A percentile compares a stretch with the other conserved stretches of the same genome.
Conservation (phyloP, 2,329 filamentous ascomycete species). For the Alternaria solani region DNA sequence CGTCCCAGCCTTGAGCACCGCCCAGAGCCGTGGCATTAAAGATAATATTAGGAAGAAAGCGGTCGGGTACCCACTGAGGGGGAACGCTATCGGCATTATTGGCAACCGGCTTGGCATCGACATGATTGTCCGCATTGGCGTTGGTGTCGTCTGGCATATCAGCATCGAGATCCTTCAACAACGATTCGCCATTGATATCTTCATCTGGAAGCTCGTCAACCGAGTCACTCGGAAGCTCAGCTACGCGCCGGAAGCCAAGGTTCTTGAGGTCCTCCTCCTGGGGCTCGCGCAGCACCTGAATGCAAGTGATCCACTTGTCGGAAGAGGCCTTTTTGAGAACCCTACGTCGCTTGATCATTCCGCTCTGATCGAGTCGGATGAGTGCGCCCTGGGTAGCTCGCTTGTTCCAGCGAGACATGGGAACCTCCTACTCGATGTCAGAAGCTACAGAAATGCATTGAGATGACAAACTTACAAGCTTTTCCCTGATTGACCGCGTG, state of each 20-base stretch:
- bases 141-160: conserved; percentile 36
- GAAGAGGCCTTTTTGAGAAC: conserved; percentile 39
- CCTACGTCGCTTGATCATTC: conserved; percentile 51
- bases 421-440: conserved; percentile 39
- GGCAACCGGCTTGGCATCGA: conserved; percentile 1
- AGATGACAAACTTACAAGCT: conserved; percentile 49
- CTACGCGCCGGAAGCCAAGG: conserved; percentile 40
- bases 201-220: conserved; percentile 39
- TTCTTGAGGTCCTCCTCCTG: conserved; percentile 45
- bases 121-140: conserved; percentile 31
- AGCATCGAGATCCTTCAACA: conserved; percentile 44
- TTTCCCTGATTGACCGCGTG: conserved; percentile 61
- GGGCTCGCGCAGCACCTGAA: conserved; percentile 53
- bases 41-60: conserved; percentile 61
- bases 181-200: conserved; percentile 39
- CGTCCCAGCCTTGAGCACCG: conserved; percentile 60
- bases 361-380: conserved; percentile 51
- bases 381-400: conserved; percentile 52
- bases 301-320: conserved; percentile 45
- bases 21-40: conserved; percentile 58
- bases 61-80: conserved; percentile 65
- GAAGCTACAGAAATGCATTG: background rate
- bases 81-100: conserved; percentile 48
- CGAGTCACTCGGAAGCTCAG: conserved; percentile 15
- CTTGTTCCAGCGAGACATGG: conserved; percentile 48